Evolutionary conservation across 331 rosid species (phyloP).

Genomic region (Quercus tomentella): DNA sequence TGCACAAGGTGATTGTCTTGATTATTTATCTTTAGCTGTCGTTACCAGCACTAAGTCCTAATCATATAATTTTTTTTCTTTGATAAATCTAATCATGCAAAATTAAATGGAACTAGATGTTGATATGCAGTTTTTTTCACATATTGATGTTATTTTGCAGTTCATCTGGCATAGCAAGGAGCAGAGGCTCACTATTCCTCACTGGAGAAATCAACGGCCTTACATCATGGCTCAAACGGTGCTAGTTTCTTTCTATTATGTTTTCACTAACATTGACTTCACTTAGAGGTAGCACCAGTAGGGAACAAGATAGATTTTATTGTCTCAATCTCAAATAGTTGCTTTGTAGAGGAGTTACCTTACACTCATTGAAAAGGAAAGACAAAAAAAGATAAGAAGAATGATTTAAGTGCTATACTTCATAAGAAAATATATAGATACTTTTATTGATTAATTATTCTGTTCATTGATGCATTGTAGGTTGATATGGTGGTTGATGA

Average conservation of each 20-base stretch:
- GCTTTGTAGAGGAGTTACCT: background rate
- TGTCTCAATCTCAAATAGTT: background rate
- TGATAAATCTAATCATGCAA: background rate
- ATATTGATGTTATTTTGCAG: conserved; percentile 40
- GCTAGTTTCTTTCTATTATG: conserved; percentile 15
- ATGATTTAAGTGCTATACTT: background rate
- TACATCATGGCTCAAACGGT: conserved; percentile 85
- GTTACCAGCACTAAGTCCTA: background rate
- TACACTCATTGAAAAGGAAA: background rate
- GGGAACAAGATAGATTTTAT: background rate
- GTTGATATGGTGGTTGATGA: conserved; percentile 51
- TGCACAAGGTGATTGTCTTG: conserved; percentile 73
- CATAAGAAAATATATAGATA: background rate
- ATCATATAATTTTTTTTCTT: background rate
- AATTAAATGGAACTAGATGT: background rate
- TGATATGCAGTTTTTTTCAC: background rate
- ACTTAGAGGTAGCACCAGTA: background rate
- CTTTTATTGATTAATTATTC: conserved; percentile 7
- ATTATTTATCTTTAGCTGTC: background rate
- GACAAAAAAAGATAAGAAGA: background rate
- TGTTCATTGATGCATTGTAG: conserved; percentile 42
- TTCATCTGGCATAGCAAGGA: conserved; percentile 91
- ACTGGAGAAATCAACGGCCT: conserved; percentile 83
- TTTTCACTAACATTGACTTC: background rate
- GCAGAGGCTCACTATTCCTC: conserved; percentile 80